phyloP scores from a whole-genome alignment of 441 rosid genomes.

The Adansonia grandidieri region DNA sequence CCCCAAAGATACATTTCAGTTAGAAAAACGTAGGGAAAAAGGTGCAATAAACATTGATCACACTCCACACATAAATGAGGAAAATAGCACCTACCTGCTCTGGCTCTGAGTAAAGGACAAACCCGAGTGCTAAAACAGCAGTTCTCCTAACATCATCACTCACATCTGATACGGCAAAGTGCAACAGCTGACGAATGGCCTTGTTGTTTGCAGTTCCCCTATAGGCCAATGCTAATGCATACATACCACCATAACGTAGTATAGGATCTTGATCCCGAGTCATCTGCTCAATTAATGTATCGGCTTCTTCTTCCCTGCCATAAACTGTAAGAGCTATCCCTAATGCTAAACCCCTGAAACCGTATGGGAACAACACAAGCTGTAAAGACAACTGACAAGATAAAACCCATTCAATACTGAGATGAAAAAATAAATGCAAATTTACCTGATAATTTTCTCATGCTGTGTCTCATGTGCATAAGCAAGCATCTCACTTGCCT shows the following conservation, averaged over 20 bases:
- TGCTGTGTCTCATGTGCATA: conserved; percentile 98
- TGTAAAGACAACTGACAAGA: neutral
- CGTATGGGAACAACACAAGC: conserved; percentile 20
- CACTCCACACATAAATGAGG: neutral
- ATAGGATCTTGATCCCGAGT: conserved; percentile 95
- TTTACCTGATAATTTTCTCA: conserved; percentile 93
- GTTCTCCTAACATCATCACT: conserved; percentile 98
- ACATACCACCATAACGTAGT: conserved; percentile 97
- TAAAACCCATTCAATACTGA: neutral
- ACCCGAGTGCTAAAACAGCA: conserved; percentile 95
- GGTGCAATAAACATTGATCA: neutral
- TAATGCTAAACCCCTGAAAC: conserved; percentile 81
- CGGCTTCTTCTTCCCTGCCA: conserved; percentile 97
- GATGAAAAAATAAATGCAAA: no score
- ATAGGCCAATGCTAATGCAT: conserved; percentile 92
- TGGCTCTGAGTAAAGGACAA: conserved; percentile 92
- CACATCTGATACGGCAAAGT: conserved; percentile 96
- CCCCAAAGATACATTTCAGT: neutral
- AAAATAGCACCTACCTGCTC: conserved; percentile 65
- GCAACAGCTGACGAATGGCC: conserved; percentile 95
- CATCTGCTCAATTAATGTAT: conserved; percentile 96
- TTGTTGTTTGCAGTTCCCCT: conserved; percentile 98
- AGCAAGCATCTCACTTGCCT: conserved; percentile 94
- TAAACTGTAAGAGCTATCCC: conserved; percentile 97
- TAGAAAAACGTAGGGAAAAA: neutral